phyloP scores from a whole-genome alignment of 2,329 filamentous ascomycete genomes.

The Pseudocercospora musae region DNA sequence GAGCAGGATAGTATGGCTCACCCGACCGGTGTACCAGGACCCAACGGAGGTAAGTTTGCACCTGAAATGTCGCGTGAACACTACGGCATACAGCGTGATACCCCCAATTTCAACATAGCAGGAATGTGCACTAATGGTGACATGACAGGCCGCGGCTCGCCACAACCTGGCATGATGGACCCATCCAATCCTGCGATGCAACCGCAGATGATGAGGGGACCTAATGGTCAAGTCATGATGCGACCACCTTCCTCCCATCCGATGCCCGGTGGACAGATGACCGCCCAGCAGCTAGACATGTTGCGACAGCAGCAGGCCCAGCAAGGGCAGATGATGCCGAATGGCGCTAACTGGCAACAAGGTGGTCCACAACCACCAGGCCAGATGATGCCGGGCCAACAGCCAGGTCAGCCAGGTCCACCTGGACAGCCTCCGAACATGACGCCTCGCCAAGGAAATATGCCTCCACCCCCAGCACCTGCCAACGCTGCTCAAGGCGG shows the following conservation, averaged over 20 bases:
- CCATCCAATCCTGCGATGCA: slow-evolving; percentile 33
- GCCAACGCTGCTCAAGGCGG: slow-evolving; percentile 40
- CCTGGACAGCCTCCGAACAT: slow-evolving; percentile 56
- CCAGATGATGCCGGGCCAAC: slow-evolving; percentile 41
- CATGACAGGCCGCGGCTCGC: slow-evolving; percentile 62
- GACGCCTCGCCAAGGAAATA: slow-evolving; percentile 69
- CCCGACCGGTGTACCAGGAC: slow-evolving; percentile 42
- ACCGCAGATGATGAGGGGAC: slow-evolving; percentile 20
- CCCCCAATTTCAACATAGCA: slow-evolving; percentile 67
- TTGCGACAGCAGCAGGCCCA: slow-evolving; percentile 32
- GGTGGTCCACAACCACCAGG: slow-evolving; percentile 39
- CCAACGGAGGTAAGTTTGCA: slow-evolving; percentile 47
- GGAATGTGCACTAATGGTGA: slow-evolving; percentile 68
- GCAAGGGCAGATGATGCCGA: slow-evolving; percentile 27
- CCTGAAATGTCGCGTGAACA: slow-evolving; percentile 68
- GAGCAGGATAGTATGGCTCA: slow-evolving; percentile 67
- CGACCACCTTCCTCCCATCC: slow-evolving; percentile 62
- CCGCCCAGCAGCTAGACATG: slow-evolving; percentile 51
- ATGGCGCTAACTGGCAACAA: slow-evolving; percentile 30
- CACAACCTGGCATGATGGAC: slow-evolving; percentile 58
- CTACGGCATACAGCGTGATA: slow-evolving; percentile 73
- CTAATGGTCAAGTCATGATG: slow-evolving; percentile 24
- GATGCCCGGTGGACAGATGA: slow-evolving; percentile 43
- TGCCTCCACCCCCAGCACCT: slow-evolving; percentile 49
- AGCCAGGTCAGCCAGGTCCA: slow-evolving; percentile 43